Evolutionary conservation across 768 basidiomycete genomes (phyloP), one percentile per base, ranked within the genome.

Genomic region (Mycena crocata): DNA sequence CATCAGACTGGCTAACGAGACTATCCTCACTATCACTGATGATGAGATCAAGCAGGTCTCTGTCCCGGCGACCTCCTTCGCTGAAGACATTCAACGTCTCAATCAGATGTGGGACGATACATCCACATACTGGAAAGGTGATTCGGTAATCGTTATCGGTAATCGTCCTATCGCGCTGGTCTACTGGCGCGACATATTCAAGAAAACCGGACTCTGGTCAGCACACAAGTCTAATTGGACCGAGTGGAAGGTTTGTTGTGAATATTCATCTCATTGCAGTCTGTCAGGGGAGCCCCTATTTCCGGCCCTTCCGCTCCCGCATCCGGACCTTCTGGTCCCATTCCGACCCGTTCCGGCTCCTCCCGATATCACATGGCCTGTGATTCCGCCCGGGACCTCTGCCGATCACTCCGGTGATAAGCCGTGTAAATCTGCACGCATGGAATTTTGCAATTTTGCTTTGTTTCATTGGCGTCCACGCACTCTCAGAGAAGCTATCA

Each of bases 21-120:
- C 48, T 10, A 26, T 44, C 37, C 32, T 65, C 26, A 34, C 21
- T 31, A 40, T 39, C 44, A 49, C 45, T 31, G 19, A 44, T 32
- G 56, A 57, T 5, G 48, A 65, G 2, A 28, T 58, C 8, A 26
- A 21, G 24, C 12, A n/a, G 24, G 2, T 65, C 10, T 7, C 39
- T 2, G 21, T 65, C 26, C 71, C 75, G 0, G 66, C 68, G 13
- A 44, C 69, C 8, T 69, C 70, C 8, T 77, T 75, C 46, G 72
- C 56, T 3, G 32, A 67, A 6, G 62, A 77, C 50, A 58, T 77
- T 15, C 31, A 62, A 3, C 23, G 42, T 0, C 68, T 77, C 5
- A 73, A 76, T 56, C 49, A 34, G 3, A 73, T 75, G 71, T 76
- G 76, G 76, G 76, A 77, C 37, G 71, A 77, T 64, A 61, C 40